These are phyloP conservation scores for Penstemon eatonii DNA, from an alignment of 257 asterid genomes.

Conservation along the genomic window DNA sequence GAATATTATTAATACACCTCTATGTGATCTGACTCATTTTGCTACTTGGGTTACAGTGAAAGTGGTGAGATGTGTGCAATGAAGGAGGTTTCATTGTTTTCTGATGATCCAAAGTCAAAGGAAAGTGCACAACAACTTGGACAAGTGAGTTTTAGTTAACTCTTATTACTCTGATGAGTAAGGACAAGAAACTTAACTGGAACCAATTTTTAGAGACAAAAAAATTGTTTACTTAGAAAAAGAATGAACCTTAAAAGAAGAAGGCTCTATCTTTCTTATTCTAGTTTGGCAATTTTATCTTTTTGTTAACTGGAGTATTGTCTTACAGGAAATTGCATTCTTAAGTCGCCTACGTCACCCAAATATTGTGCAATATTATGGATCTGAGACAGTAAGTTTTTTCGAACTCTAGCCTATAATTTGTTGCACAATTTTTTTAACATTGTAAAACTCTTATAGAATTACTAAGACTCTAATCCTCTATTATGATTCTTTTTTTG, in stretches of 20 bases:
- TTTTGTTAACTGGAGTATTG: slow-evolving; percentile 16
- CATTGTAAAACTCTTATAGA: background rate
- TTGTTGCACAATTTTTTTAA: too few relatives aligned
- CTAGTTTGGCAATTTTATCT: background rate
- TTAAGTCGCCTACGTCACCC: slow-evolving; percentile 64
- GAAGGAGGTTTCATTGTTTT: slow-evolving; percentile 62
- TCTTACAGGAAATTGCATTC: slow-evolving; percentile 57
- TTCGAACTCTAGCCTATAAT: slow-evolving; percentile 11
- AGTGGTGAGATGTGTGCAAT: slow-evolving; percentile 84
- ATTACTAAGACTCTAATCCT: too few relatives aligned
- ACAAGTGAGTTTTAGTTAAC: slow-evolving; percentile 42
- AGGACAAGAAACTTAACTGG: slow-evolving; percentile 4
- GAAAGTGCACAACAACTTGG: slow-evolving; percentile 56
- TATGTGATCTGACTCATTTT: slow-evolving; percentile 13
- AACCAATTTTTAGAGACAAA: slow-evolving; percentile 15
- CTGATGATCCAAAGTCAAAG: slow-evolving; percentile 52
- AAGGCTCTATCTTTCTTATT: slow-evolving; percentile 1
- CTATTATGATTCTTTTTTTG: too few relatives aligned
- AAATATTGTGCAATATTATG: slow-evolving; percentile 70
- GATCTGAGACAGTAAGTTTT: slow-evolving; percentile 57
- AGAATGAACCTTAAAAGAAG: background rate
- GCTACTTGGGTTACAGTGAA: slow-evolving; percentile 45
- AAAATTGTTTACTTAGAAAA: background rate
- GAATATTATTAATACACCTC: background rate
- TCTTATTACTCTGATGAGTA: slow-evolving; percentile 7